Evolutionary conservation across 768 basidiomycete species (phyloP), one percentile per base, ranked within the genome.

Genomic region (Mycena metata): DNA sequence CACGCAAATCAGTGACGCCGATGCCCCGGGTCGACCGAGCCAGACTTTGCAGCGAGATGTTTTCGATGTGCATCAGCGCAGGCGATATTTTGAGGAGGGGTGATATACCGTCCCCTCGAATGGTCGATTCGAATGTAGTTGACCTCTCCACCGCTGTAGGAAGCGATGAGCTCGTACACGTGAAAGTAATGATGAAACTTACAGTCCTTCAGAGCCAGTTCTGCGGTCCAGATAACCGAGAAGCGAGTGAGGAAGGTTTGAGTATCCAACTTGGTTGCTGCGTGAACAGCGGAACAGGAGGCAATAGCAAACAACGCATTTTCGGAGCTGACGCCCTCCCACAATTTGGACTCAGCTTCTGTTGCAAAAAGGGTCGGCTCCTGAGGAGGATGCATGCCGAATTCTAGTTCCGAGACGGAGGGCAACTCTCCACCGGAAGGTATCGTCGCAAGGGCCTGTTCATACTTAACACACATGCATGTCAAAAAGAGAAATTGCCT

Each of bases 61-160:
- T 97, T 73, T 96, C 93, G 59, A 94, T 93, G 71, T 93, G 91
- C 94, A 96, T 97, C 69, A 97, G 82, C 17, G 91, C 90, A 39
- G 94, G 94, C 7, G 94, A 92, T 39, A 96, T 88, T 76, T 90
- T 93, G 60, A 94, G 85, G 47, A 95, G 84, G 3, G 93, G 91
- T 2, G 92, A 89, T 45, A 91, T 81, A 16, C 89, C 89, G 71
- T 95, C 92, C 62, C 87, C 87, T 24, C 91, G 84, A 21, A 84
- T 71, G 23, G 87, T 85, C 11, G 83, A 74, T 23, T 94, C 90
- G 66, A 86, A 88, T 15, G 78, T 79, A 15, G 82, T 79, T 16
- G 85, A 83, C 56, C 81, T 82, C 72, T 91, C 90, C 36, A 88
- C 81, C 12, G 90, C 91, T 91, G 69, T 11, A 42, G 43, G 12